Base-by-base conservation (phyloP, 2,329 filamentous ascomycete species). In the Cladosporium sp. region DNA sequence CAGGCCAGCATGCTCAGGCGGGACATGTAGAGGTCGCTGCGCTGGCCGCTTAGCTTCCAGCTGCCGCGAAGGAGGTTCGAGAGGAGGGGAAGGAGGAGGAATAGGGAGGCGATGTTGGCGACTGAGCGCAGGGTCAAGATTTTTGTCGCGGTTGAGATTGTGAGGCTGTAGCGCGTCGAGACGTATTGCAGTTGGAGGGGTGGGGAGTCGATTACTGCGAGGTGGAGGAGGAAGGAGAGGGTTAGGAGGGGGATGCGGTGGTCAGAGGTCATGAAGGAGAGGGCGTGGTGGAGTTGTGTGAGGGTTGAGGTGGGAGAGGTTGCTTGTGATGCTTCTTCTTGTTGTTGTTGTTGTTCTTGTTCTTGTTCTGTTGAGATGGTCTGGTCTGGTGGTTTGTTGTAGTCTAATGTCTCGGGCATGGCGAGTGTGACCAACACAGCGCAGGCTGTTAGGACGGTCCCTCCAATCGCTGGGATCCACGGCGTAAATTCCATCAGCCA, bases 181-280 rank as follows among this genome's bases (percentile, higher is more conserved):
- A 79, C 73, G 63, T 83, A 83, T 63, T 84, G 83, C 2, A 83
- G 63, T 5, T 82, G 58, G 20, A 80, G 59, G 3, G 74, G 71
- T 7, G 39, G 37, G 24, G 58, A 53, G 20, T 42, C 52, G 20
- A 51, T 61, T 40, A 71, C 45, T 44, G 71, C 63, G 20, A 66
- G 61, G 55, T 71, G 69, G 22, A 65, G 32, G 17, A 61, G 25
- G 61, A 70, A 73, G 12, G 67, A 59, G 17, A 65, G 24, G 40
- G 70, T 61, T 8, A 73, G 62, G 2, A 65, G 57, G n/a, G 65
- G 50, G n/a, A 74, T 57, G 15, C 71, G 66, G 50, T 59, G 64
- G 57, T 73, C 72, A 1, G 62, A 42, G 9, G 60, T 59, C 3
- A 74, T 60, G 60, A 72, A 73, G 32, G 59, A 44, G 20, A 64